These are phyloP conservation scores for Colletotrichum sp. DNA, from an alignment of 2,329 filamentous ascomycete species.

Conservation along the genomic window DNA sequence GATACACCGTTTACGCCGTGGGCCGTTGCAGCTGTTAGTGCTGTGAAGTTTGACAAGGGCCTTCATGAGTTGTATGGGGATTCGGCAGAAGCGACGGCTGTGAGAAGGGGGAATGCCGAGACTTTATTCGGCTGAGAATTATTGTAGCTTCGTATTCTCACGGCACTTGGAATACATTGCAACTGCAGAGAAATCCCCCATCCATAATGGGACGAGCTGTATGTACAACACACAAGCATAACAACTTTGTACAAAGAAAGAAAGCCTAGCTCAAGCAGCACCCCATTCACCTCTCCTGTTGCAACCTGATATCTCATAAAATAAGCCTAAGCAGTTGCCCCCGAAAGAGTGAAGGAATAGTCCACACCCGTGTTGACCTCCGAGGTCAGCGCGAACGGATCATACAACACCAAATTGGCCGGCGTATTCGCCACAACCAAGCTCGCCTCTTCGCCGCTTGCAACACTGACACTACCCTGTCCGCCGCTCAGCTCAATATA, in stretches of 20 bases:
- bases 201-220: too few species aligned
- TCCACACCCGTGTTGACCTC: constrained; percentile 43
- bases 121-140: not conserved
- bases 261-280: not conserved
- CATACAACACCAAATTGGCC: constrained; percentile 43
- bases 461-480: constrained; percentile 34
- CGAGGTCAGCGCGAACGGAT: constrained; percentile 40
- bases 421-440: constrained; percentile 55
- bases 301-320: too few species aligned
- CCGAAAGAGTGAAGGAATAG: constrained; percentile 38
- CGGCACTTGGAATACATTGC: too few species aligned
- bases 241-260: not conserved
- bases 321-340: constrained; percentile 24
- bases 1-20: constrained; percentile 27
- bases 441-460: constrained; percentile 42
- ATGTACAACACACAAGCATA: not conserved
- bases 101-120: not conserved
- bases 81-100: not conserved
- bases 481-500: constrained; percentile 42
- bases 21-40: not conserved
- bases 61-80: not conserved
- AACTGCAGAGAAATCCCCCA: too few species aligned
- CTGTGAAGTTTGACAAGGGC: not conserved
- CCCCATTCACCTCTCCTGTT: too few species aligned
- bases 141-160: too few species aligned